A percentile compares a stretch with the other conserved stretches of the same genome.
Conservation (phyloP, 768 basidiomycete species). For the Mycena amicta region DNA sequence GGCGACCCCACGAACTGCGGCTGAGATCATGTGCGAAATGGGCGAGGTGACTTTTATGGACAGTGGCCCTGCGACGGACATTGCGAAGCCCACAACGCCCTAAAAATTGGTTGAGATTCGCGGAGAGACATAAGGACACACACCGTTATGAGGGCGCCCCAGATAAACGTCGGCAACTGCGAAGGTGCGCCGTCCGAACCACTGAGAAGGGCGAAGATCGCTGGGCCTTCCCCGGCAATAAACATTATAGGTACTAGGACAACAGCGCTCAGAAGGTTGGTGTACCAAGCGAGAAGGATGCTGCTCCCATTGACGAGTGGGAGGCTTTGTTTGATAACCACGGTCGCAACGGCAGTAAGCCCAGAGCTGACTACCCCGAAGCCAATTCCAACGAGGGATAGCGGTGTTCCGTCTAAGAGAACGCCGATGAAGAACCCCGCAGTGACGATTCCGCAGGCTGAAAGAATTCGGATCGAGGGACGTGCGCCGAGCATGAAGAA, state of each 20-base stretch:
- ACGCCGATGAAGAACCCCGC: slow-evolving; percentile 70
- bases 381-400: slow-evolving; percentile 58
- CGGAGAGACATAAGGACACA: slow-evolving; percentile 10
- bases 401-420: slow-evolving; percentile 55
- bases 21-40: slow-evolving; percentile 80
- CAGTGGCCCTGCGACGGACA: slow-evolving; percentile 72
- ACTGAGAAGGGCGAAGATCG: slow-evolving; percentile 13
- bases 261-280: slow-evolving; percentile 66
- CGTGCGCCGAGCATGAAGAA: slow-evolving; percentile 59
- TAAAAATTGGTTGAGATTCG: slow-evolving; percentile 24
- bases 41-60: slow-evolving; percentile 84
- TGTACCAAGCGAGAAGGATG: slow-evolving; percentile 76
- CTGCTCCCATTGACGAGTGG: slow-evolving; percentile 70
- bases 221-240: slow-evolving; percentile 60
- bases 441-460: slow-evolving; percentile 76
- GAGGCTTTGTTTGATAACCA: slow-evolving; percentile 76
- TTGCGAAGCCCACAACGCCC: slow-evolving; percentile 74
- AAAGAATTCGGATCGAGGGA: slow-evolving; percentile 55
- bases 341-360: slow-evolving; percentile 77
- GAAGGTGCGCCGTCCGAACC: background rate
- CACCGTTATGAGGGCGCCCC: slow-evolving; percentile 63
- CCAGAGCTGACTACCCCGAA: slow-evolving; percentile 73
- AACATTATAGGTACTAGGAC: slow-evolving; percentile 61
- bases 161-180: slow-evolving; percentile 44
- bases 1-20: slow-evolving; percentile 75